These are phyloP conservation scores for Panaeolus papilionaceus DNA, from an alignment of 768 basidiomycete species.

Conservation along the genomic window DNA sequence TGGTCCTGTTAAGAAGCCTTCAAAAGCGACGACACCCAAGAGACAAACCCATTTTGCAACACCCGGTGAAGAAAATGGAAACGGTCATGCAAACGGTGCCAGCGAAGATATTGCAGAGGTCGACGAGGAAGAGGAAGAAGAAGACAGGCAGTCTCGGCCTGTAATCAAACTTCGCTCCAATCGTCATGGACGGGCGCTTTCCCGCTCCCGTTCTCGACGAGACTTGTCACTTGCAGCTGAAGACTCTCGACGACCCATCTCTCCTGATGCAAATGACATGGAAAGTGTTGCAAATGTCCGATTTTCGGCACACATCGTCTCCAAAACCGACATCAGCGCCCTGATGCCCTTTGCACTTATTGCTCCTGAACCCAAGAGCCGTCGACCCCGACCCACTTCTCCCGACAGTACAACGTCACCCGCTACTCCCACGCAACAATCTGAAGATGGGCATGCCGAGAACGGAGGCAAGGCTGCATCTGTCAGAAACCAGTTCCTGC, in stretches of 20 bases:
- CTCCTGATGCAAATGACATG: constrained; percentile 63
- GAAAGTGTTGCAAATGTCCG: constrained; percentile 80
- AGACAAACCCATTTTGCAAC: constrained; percentile 42
- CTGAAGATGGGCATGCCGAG: constrained; percentile 53
- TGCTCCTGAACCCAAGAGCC: constrained; percentile 65
- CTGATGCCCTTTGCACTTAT: constrained; percentile 84
- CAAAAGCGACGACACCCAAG: constrained; percentile 36
- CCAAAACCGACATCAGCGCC: constrained; percentile 61
- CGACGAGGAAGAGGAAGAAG: constrained; percentile 51
- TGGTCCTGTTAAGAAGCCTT: constrained; percentile 45
- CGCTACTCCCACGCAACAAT: constrained; percentile 37
- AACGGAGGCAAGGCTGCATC: constrained; percentile 44
- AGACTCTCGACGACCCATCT: constrained; percentile 61
- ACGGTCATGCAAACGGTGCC: constrained; percentile 36
- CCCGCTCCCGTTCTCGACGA: constrained; percentile 77
- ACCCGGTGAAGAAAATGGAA: constrained; percentile 36
- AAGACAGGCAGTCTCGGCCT: constrained; percentile 67
- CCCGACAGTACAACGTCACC: constrained; percentile 37
- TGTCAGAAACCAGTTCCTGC: constrained; percentile 46
- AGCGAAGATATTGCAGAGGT: constrained; percentile 27
- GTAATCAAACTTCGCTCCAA: constrained; percentile 75
- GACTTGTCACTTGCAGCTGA: constrained; percentile 63
- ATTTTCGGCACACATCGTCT: constrained; percentile 74
- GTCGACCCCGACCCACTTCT: constrained; percentile 44
- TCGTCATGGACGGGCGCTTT: constrained; percentile 52